phyloP scores from a whole-genome alignment of 202 grass and related monocot genomes.

The Setaria viridis region DNA sequence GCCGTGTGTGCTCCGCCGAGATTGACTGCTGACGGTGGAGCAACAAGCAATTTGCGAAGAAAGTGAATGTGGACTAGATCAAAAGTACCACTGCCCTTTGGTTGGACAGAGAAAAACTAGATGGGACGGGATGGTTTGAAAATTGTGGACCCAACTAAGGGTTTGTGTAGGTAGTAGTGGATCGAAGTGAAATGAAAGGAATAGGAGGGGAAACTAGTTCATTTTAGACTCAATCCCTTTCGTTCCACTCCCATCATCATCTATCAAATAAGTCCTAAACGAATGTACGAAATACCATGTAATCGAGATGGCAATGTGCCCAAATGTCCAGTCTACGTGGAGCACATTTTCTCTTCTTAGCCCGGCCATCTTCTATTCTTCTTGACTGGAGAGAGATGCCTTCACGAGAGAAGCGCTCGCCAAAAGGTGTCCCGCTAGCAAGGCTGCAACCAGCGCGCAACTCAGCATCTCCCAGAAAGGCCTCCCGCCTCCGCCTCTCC shows the following conservation, averaged over 20 bases:
- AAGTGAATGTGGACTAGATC: background rate
- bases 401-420: background rate
- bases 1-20: background rate
- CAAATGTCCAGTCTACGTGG: no score
- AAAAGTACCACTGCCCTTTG: background rate
- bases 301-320: background rate
- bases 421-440: background rate
- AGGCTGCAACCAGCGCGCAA: background rate
- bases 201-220: no score
- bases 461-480: background rate
- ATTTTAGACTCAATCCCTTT: no score
- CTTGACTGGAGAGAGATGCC: background rate
- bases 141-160: no score
- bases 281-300: background rate
- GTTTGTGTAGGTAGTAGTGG: no score
- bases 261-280: no score
- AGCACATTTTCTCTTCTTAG: background rate
- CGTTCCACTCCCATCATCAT: no score
- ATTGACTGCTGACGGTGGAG: background rate
- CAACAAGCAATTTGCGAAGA: background rate
- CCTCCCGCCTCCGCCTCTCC: background rate
- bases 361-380: background rate
- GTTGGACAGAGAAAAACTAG: no score
- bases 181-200: no score
- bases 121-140: no score